Evolutionary conservation across 345 rosid species (phyloP).

Genomic region (Boechera divaricarpa): DNA sequence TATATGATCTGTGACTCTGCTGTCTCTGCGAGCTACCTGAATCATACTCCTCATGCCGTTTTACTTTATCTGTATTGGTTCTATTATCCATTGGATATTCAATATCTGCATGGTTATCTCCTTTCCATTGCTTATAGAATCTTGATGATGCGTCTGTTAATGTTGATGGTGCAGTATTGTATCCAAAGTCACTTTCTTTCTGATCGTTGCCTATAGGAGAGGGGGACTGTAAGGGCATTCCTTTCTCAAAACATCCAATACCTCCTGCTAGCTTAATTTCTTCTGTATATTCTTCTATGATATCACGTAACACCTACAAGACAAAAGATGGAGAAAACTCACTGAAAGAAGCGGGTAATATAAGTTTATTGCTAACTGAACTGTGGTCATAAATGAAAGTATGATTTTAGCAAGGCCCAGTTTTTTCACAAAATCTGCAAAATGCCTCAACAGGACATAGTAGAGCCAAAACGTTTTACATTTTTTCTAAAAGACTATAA

Average conservation of each 20-base stretch:
- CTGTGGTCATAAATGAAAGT: neutral
- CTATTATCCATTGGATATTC: conserved; percentile 43
- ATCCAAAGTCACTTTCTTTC: conserved; percentile 45
- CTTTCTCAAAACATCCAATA: conserved; percentile 80
- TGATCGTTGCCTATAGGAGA: conserved; percentile 33
- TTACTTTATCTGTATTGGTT: conserved; percentile 36
- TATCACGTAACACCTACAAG: conserved; percentile 75
- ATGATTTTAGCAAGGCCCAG: neutral
- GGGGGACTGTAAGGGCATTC: conserved; percentile 44
- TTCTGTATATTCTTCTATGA: conserved; percentile 82
- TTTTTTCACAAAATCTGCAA: conserved; percentile 8
- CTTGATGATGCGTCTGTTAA: conserved; percentile 41
- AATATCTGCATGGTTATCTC: conserved; percentile 35
- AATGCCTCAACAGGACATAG: no score
- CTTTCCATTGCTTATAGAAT: conserved; percentile 44
- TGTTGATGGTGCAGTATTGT: conserved; percentile 44
- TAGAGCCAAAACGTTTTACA: neutral
- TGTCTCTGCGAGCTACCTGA: conserved; percentile 47
- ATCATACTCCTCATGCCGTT: conserved; percentile 46
- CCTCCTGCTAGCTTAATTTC: conserved; percentile 88
- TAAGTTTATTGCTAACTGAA: conserved; percentile 2
- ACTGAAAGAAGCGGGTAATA: neutral
- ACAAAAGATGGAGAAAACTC: conserved; percentile 23
- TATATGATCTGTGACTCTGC: conserved; percentile 45
- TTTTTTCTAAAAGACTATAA: neutral